Percentiles rank a stretch among this genome's conserved stretches.
Evolutionary conservation across 2,329 filamentous ascomycete genomes (phyloP).

Genomic region (Aspergillus persii): DNA sequence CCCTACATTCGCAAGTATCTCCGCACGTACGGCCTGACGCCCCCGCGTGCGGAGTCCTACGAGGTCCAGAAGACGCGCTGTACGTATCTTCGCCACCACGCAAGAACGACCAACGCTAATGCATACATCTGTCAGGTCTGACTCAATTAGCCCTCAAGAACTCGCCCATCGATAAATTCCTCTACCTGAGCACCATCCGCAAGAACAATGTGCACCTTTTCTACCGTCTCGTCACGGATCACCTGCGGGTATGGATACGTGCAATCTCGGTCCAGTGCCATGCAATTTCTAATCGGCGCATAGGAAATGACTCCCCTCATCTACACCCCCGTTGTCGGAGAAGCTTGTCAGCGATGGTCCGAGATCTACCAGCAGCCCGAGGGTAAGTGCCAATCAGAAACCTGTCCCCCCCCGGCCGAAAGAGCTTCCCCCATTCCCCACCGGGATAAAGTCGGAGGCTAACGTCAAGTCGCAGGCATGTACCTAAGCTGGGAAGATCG

Average conservation of each 20-base stretch:
- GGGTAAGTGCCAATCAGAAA: slow-evolving; percentile 49
- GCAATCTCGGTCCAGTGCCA: not conserved
- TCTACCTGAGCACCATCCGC: slow-evolving; percentile 50
- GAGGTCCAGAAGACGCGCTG: slow-evolving; percentile 51
- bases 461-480: slow-evolving; percentile 53
- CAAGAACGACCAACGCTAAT: slow-evolving; percentile 9
- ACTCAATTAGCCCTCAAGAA: slow-evolving; percentile 48
- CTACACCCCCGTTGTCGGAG: slow-evolving; percentile 65
- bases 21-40: slow-evolving; percentile 51
- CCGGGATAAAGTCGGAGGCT: not conserved
- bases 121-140: slow-evolving; percentile 29
- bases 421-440: not conserved
- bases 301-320: slow-evolving; percentile 51
- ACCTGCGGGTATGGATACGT: slow-evolving; percentile 42
- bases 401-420: not conserved
- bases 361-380: slow-evolving; percentile 94
- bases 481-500: slow-evolving; percentile 96
- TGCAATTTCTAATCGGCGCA: not conserved
- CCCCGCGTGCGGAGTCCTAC: slow-evolving; percentile 49
- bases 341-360: slow-evolving; percentile 95
- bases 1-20: slow-evolving; percentile 52
- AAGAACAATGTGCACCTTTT: slow-evolving; percentile 55
- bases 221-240: slow-evolving; percentile 50
- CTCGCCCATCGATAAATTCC: slow-evolving; percentile 50
- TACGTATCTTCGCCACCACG: slow-evolving; percentile 17